Percentiles rank a stretch among this genome's conserved stretches.
Evolutionary conservation across 208 protist species (phyloP).

Genomic region (Wallacemonas sp.): DNA sequence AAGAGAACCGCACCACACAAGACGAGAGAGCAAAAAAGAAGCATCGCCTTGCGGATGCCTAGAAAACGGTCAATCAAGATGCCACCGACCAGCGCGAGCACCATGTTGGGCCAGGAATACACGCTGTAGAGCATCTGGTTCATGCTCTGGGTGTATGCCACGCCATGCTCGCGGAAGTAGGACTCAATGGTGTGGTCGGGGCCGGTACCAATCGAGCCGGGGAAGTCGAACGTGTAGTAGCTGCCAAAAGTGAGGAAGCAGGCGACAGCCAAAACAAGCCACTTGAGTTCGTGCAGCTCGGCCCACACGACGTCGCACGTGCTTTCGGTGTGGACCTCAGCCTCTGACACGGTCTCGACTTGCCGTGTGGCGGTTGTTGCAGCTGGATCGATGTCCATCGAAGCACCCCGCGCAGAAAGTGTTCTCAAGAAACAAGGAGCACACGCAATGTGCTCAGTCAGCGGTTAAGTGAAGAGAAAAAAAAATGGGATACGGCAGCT

Average conservation of each 20-base stretch:
- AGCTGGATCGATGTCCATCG: too few species aligned
- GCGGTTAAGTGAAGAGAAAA: neutral
- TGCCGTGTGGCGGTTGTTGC: too few species aligned
- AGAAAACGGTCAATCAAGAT: slow-evolving; percentile 90
- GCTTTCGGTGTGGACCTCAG: neutral
- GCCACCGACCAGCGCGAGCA: slow-evolving; percentile 83
- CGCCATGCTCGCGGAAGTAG: slow-evolving; percentile 43
- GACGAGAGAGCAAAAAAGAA: slow-evolving; percentile 82
- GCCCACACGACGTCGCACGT: slow-evolving; percentile 29
- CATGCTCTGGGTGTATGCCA: slow-evolving; percentile 80
- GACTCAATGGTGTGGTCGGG: slow-evolving; percentile 61
- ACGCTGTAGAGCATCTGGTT: slow-evolving; percentile 92
- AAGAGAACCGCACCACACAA: slow-evolving; percentile 71
- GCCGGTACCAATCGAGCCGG: slow-evolving; percentile 73
- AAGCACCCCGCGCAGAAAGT: too few species aligned
- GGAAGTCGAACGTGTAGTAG: slow-evolving; percentile 87
- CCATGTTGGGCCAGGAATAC: slow-evolving; percentile 93
- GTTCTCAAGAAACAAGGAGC: too few species aligned
- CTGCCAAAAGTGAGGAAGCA: slow-evolving; percentile 88
- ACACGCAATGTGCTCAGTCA: too few species aligned
- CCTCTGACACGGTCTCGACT: neutral
- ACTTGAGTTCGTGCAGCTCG: slow-evolving; percentile 71
- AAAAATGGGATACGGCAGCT: too few species aligned
- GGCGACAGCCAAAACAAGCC: slow-evolving; percentile 70
- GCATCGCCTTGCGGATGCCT: slow-evolving; percentile 70